These are phyloP conservation scores for Styphnolobium japonicum DNA, from an alignment of 306 rosid species.

Conservation along the genomic window DNA sequence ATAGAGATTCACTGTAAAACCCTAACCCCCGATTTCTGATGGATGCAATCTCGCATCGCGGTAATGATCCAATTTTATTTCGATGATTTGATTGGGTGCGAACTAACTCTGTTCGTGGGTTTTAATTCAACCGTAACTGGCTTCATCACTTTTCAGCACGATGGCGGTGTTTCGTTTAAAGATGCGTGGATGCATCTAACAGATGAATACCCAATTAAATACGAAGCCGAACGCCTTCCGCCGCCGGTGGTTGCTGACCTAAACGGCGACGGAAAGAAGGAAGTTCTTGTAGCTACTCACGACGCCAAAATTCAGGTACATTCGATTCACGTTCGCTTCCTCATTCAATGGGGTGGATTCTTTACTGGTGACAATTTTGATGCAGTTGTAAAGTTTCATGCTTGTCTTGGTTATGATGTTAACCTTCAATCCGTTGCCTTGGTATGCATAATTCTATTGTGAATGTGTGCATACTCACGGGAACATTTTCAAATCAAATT, in stretches of 20 bases:
- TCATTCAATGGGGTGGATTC: neutral
- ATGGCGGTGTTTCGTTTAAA: conserved; percentile 88
- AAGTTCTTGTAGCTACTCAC: conserved; percentile 86
- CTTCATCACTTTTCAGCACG: conserved; percentile 55
- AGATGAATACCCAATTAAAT: conserved; percentile 91
- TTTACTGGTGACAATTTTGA: neutral
- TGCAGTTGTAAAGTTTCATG: neutral
- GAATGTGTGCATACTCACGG: neutral
- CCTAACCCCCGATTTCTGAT: neutral
- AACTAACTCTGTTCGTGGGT: neutral
- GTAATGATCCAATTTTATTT: neutral
- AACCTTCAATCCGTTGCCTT: neutral
- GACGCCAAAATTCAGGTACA: conserved; percentile 94
- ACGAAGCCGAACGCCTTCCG: conserved; percentile 92
- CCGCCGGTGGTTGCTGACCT: conserved; percentile 92
- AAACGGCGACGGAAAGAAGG: conserved; percentile 95
- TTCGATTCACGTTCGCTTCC: neutral
- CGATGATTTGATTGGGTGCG: neutral
- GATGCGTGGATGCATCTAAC: conserved; percentile 96
- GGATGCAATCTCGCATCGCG: neutral
- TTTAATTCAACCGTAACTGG: conserved; percentile 6
- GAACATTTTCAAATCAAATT: neutral
- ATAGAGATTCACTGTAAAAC: conserved; percentile 1
- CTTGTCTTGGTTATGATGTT: conserved; percentile 8
- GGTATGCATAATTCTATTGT: neutral